Conservation (phyloP, 768 basidiomycete species). For the Harrya chromipes region DNA sequence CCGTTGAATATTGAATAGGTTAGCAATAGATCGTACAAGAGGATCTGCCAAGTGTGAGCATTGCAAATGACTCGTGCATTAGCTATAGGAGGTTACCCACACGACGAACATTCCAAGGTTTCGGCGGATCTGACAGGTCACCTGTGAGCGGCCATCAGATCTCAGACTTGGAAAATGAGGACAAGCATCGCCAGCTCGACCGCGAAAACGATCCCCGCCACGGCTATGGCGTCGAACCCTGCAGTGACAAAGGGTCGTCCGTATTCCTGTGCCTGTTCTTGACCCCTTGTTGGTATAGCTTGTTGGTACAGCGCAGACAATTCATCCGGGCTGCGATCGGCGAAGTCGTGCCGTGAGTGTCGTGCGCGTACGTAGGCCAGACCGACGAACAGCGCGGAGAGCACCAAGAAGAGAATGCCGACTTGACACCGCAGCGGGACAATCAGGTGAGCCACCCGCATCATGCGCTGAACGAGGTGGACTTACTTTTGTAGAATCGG, state of each 20-base stretch:
- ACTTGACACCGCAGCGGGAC: constrained; percentile 26
- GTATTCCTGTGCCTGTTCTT: constrained; percentile 58
- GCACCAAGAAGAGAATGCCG: constrained; percentile 61
- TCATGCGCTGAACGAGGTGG: too few relatives aligned
- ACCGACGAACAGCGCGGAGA: constrained; percentile 59
- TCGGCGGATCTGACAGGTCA: constrained; percentile 9
- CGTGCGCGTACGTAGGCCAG: constrained; percentile 58
- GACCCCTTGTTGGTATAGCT: constrained; percentile 56
- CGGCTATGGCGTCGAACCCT: constrained; percentile 63
- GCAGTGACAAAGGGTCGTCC: constrained; percentile 80
- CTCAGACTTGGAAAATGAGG: constrained; percentile 45
- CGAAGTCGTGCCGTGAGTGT: constrained; percentile 73
- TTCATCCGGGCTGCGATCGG: constrained; percentile 49
- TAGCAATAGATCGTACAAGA: constrained; percentile 11
- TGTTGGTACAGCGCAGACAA: constrained; percentile 25
- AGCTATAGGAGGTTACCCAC: constrained; percentile 5
- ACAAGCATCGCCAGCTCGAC: constrained; percentile 67
- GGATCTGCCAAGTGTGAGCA: constrained; percentile 7
- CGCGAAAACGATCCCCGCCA: constrained; percentile 56
- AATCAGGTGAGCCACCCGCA: background rate
- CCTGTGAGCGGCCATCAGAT: constrained; percentile 20
- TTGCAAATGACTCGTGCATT: background rate
- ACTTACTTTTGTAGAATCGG: constrained; percentile 64
- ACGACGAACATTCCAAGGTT: background rate
- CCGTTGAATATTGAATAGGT: constrained; percentile 12